Evolutionary conservation across 1,284 basidiomycete genomes (phyloP), one percentile per base, ranked within the genome.

Genomic region (Trametes versicolor): DNA sequence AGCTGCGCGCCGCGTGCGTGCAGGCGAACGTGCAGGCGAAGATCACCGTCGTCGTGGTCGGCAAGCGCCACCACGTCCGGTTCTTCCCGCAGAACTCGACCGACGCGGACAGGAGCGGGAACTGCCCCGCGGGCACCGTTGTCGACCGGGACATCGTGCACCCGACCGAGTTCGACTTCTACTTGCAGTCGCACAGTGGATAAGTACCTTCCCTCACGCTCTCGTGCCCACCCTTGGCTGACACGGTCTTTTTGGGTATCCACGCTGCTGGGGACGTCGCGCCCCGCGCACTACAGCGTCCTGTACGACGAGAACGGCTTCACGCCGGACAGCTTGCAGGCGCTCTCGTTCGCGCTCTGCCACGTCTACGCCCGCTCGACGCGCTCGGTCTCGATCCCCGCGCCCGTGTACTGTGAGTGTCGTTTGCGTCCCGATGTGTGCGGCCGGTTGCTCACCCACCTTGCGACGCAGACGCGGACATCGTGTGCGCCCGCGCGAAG

Each of bases 291-390:
- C 75, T 94, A 93, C 71, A 87, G 83, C 41, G 85, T 89, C 6
- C 77, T 90, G 0, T 74, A 84, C 41, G 88, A 90, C 67, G 88
- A 89, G 66, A 87, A 86, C 68, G 78, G 79, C 12, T 86, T 70
- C 62, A 91, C 88, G 25, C 81, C 90, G 17, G 90, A 93, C 72
- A 82, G 83, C 48, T 73, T 93, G 12, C 92, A 93, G 67, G 83
- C 85, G 2, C 75, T 95, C 2, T 89, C 92, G 0, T 94, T 91
- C 69, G 87, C 91, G 1, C 77, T 95, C 0, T 94, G 91, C 72
- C 93, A 94, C 69, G 89, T 94, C 12, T 95, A 94, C 72, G 92
- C 92, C 0, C 84, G 93, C 2, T 88, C 91, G 15, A 95, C 93
- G 0, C 87, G 94, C 47, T 92, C 92, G 0, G 93, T 95, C 0